Evolutionary conservation across 257 asterid genomes (phyloP).

Genomic region (Gardenia jasminoides): DNA sequence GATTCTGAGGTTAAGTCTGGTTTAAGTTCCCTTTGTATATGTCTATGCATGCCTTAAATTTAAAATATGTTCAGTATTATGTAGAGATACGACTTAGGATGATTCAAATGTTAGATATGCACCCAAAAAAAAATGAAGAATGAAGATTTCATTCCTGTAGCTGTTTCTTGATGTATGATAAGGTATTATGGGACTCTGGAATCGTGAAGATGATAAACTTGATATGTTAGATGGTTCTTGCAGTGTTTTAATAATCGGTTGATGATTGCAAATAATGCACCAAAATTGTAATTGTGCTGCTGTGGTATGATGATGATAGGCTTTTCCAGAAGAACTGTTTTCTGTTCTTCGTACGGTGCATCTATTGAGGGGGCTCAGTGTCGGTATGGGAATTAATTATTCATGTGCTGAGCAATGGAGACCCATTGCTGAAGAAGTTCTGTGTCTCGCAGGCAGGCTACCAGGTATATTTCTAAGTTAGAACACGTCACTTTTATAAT

Average conservation of each 20-base stretch:
- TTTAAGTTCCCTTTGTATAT: background rate
- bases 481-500: background rate
- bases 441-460: slow-evolving; percentile 68
- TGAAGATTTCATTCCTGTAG: background rate
- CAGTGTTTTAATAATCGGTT: background rate
- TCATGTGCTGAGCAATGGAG: slow-evolving; percentile 98
- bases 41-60: background rate
- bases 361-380: slow-evolving; percentile 91
- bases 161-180: background rate
- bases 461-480: slow-evolving; percentile 36
- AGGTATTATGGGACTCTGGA: background rate
- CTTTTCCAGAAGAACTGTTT: slow-evolving; percentile 95
- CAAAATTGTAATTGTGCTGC: background rate
- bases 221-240: background rate
- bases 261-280: background rate
- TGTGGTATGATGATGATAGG: slow-evolving; percentile 36
- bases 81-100: background rate
- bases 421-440: slow-evolving; percentile 91
- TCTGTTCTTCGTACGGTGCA: slow-evolving; percentile 95
- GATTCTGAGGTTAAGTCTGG: background rate
- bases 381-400: slow-evolving; percentile 88
- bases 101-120: background rate
- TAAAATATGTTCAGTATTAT: background rate
- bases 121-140: background rate
- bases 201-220: background rate